Evolutionary conservation across 306 rosid genomes (phyloP), one percentile per base, ranked within the genome.

Genomic region (Arachis hypogaea): DNA sequence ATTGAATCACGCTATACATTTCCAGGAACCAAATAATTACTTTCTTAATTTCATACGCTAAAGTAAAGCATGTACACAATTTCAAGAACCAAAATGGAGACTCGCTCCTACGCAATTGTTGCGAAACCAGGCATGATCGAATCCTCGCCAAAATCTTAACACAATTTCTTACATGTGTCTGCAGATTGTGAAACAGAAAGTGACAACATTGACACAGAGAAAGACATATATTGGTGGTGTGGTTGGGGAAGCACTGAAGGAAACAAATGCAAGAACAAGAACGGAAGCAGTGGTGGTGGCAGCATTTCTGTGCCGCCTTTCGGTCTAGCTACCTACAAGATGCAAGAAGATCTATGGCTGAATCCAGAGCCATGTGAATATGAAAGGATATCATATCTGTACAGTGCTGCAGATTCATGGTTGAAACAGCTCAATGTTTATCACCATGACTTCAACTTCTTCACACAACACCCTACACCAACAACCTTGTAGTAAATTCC

Each of bases 361-460:
- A 82, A 78, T 64, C 83, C 85, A 14, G 85, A 80, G n/a, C 71
- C 87, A 7, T 50, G 43, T 44, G 96, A 86, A 16, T 45, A 70
- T 11, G 91, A 86, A 38, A 85, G 72, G 72, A 41, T 80, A 29
- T 52, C 75, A 2, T 68, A 72, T 72, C 85, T 92, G 59, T 62
- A 76, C 73, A 79, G 80, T 42, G 88, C 97, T 18, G 91, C 97
- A 7, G 96, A 87, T 4, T 92, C 97, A 3, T 92, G 97, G 97
- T 40, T 92, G 82, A 92, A 87, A 75, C 97, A 92, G 55, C 93
- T 92, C 71, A 75, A 77, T 58, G 77, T 81, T 28, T 54, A 81
- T 7, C 97, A 92, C 73, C 97, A 92, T 75, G 97, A 92, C 85
- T 92, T 89, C 82, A 86, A 84, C 91, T 89, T 85, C 29, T 92